These are phyloP conservation scores for Colletotrichum camelliae DNA, from an alignment of 2,329 filamentous ascomycete genomes.

Conservation along the genomic window DNA sequence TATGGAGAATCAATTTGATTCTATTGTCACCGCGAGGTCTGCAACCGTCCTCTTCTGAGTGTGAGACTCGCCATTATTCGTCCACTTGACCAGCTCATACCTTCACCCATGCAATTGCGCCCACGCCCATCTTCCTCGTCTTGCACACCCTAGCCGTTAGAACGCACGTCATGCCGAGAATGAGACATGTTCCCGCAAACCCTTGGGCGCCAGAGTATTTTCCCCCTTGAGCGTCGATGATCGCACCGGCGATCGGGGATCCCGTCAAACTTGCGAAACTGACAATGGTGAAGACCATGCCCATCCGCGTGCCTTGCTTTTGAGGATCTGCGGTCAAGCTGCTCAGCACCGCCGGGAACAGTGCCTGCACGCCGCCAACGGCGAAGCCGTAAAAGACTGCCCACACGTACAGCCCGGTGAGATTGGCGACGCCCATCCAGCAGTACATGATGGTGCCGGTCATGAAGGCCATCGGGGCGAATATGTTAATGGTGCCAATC, in stretches of 20 bases:
- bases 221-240: constrained; percentile 28
- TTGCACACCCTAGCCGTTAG: constrained; percentile 17
- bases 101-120: neutral
- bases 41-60: neutral
- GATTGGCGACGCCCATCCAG: constrained; percentile 30
- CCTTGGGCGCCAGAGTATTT: constrained; percentile 28
- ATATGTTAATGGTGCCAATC: constrained; percentile 56
- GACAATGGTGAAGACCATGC: constrained; percentile 47
- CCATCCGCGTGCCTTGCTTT: constrained; percentile 47
- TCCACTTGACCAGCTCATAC: neutral
- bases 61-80: neutral
- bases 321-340: constrained; percentile 43
- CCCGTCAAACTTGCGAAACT: constrained; percentile 48
- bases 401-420: constrained; percentile 30
- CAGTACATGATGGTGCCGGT: constrained; percentile 30
- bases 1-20: neutral
- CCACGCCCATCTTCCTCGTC: constrained; percentile 8
- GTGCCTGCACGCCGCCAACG: constrained; percentile 31
- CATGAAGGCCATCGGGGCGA: constrained; percentile 42
- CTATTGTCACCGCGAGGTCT: neutral
- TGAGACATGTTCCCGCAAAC: constrained; percentile 21
- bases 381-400: constrained; percentile 32
- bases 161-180: constrained; percentile 21
- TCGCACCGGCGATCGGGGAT: constrained; percentile 38
- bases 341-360: constrained; percentile 41